Base-by-base conservation (phyloP, 768 basidiomycete genomes). In the Pholiota microspora region DNA sequence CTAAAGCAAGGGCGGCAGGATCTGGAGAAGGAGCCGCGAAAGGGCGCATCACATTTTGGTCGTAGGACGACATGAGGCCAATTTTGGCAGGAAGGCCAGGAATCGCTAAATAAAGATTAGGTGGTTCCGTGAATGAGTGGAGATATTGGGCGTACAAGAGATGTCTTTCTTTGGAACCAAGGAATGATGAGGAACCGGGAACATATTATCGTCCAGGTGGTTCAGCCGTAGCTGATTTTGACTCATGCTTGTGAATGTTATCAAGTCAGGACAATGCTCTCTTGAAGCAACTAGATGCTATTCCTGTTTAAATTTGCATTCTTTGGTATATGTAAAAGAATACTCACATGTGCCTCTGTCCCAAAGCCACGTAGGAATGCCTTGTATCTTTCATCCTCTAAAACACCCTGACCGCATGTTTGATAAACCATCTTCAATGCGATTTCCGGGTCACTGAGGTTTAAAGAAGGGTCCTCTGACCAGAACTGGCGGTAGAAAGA, bases 201-300 rank as follows among this genome's bases (percentile, higher is more conserved):
- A 98, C 62, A 94, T 80, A 1, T 79, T 68, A 1, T 77, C 58
- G 60, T 96, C 92, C 23, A 96, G 73, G 54, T 85, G 74, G 59
- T 82, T 82, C 13, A 98, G 75, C 47, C 84, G 80, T 16, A 92
- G 77, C 56, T 91, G 88, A 58, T 83, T 83, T 59, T 82, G 82
- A 7, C 86, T 86, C 2, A 85, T 81, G 28, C 84, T 85, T 2
- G 84, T 87, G 64, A 92, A 95, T 9, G 85, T 85, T 16, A 92
- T 74, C 1, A 80, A 82, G 64, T 94, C 82, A 1, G 82, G 68
- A 35, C 73, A 72, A 54, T 86, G 73, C 56, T 82, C 77, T 25
- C 80, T 76, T 6, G 90, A 86, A 6, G 91, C 79, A 18, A 97
- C 73, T 3, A 92, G 59, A 60, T 97, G 93, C 91, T 96, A 62